Conservation (phyloP, 1,284 basidiomycete species). For the Cystobasidiaceae sp. region DNA sequence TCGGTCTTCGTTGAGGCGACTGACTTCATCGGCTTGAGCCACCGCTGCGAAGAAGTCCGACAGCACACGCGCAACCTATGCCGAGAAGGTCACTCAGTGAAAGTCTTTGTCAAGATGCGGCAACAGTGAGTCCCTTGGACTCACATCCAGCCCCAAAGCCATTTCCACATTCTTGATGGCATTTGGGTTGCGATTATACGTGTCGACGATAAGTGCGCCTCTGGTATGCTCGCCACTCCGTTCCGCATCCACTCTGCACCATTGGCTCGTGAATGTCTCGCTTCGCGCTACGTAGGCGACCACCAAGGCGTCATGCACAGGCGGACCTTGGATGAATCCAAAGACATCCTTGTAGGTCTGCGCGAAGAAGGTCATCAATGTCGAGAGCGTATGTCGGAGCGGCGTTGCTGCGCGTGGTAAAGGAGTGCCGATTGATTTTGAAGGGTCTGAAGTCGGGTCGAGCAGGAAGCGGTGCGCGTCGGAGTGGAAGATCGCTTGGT, state of each 20-base stretch:
- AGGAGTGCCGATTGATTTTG: slow-evolving; percentile 45
- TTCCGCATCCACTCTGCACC: slow-evolving; percentile 71
- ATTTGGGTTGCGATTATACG: slow-evolving; percentile 46
- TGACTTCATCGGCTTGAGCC: not conserved
- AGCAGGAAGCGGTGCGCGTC: slow-evolving; percentile 56
- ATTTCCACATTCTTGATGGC: slow-evolving; percentile 1
- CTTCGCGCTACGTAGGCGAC: slow-evolving; percentile 65
- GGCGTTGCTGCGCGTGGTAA: slow-evolving; percentile 50
- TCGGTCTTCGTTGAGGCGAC: slow-evolving; percentile 11
- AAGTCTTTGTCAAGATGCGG: not conserved
- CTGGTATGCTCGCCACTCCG: slow-evolving; percentile 58
- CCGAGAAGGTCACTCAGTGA: not conserved
- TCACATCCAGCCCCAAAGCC: slow-evolving; percentile 1
- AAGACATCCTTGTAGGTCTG: slow-evolving; percentile 50
- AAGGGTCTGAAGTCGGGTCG: slow-evolving; percentile 43
- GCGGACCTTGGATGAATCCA: slow-evolving; percentile 69
- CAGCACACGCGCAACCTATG: slow-evolving; percentile 1
- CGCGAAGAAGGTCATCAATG: slow-evolving; percentile 62
- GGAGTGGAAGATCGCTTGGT: slow-evolving; percentile 65
- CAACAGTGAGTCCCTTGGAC: not conserved
- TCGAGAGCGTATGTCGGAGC: slow-evolving; percentile 66
- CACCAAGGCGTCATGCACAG: slow-evolving; percentile 73
- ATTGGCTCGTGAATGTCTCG: slow-evolving; percentile 56
- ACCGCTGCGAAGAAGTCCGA: slow-evolving; percentile 11
- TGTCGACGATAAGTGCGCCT: slow-evolving; percentile 70